Base-by-base conservation (phyloP, 352 stramenopile genomes). In the Globisporangium barbulae region DNA sequence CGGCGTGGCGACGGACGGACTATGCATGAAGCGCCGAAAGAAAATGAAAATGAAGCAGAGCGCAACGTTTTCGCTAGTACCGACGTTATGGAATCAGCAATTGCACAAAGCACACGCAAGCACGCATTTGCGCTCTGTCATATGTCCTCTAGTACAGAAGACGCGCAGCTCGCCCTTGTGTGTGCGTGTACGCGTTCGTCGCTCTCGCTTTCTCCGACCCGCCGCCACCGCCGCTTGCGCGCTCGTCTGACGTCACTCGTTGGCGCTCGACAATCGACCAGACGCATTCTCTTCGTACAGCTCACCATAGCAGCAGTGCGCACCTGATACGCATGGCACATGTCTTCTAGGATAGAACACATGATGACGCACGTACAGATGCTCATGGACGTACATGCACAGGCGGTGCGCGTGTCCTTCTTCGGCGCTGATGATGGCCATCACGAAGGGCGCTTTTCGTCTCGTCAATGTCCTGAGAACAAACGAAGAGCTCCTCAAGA, bases 401-500 rank as follows among this genome's bases (percentile, higher is more conserved):
- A 31, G 9, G n/a, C 3, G 3, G 2, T 2, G 10, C 50, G 19
- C 3, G n/a, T 37, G 19, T 22, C 48, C 17, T n/a, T 37, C 22
- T 37, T 8, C 35, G 8, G 9, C 28, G 50, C 30, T 57, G 31
- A 58, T 58, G 52, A 58, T 58, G 52, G n/a, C 12, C 52, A 58
- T 58, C 52, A 58, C 15, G 19, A 33, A 21, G 50, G 9, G 52
- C 52, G 52, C 37, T 58, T 58, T 58, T 35, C n/a, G 52, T 45
- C 52, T 58, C 52, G 52, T 58, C 52, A 58, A 58, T 58, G 52
- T 30, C 19, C 41, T 50, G 19, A 31, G 31, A 44, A 58, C 30
- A 58, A 42, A 30, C 42, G 31, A 58, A 21, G 25, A 45, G 52
- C 52, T 58, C 5, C 52, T 58, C 52, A 58, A 58, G 52, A 58